These are phyloP conservation scores for Drosera spatulata DNA, from an alignment of 179 eudicot genomes.

Conservation along the genomic window DNA sequence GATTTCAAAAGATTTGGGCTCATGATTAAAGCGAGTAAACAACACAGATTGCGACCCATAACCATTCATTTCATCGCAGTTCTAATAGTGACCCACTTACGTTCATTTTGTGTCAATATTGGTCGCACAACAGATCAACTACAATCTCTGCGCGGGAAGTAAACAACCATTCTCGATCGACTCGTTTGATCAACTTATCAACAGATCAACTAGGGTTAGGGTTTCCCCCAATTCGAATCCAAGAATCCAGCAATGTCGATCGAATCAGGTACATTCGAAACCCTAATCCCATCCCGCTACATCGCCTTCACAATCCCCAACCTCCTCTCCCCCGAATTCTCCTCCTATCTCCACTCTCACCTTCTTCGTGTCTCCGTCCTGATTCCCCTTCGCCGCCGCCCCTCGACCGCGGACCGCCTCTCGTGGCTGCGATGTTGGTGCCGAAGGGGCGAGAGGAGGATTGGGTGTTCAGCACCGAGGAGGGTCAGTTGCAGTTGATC, in stretches of 20 bases:
- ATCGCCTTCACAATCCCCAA: conserved; percentile 55
- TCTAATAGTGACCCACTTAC: too few relatives aligned
- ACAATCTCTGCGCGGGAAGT: too few relatives aligned
- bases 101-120: too few relatives aligned
- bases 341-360: conserved; percentile 21
- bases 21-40: too few relatives aligned
- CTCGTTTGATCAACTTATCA: too few relatives aligned
- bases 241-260: conserved; percentile 8
- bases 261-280: conserved; percentile 32
- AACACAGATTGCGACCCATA: too few relatives aligned
- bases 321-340: conserved; percentile 8
- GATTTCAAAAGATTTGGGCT: too few relatives aligned
- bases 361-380: conserved; percentile 53
- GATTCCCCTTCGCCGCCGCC: conserved; percentile 41
- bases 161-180: too few relatives aligned
- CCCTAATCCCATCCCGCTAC: conserved; percentile 52
- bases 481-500: conserved; percentile 70
- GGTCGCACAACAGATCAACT: too few relatives aligned
- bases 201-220: too few relatives aligned
- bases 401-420: conserved; percentile 10
- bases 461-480: conserved; percentile 73
- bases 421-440: conserved; percentile 60
- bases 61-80: too few relatives aligned
- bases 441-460: conserved; percentile 60
- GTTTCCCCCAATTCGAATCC: too few relatives aligned